phyloP scores from a whole-genome alignment of 352 stramenopile species.

The Globisporangium abappressorium region DNA sequence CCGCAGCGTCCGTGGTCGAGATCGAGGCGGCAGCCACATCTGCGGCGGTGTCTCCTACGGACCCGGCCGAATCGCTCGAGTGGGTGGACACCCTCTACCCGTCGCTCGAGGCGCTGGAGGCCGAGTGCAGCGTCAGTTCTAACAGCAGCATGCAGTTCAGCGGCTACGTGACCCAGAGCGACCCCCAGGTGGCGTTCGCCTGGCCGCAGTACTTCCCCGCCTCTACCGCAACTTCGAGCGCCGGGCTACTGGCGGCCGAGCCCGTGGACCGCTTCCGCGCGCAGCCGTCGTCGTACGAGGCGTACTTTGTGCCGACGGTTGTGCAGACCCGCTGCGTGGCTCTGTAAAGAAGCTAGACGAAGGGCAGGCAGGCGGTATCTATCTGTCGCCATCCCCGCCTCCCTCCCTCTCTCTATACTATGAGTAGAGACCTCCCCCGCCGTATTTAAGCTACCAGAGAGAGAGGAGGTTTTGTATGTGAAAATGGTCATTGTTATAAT shows the following conservation, averaged over 20 bases:
- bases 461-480: neutral
- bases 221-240: neutral
- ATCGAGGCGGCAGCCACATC: conserved; percentile 2
- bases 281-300: conserved; percentile 3
- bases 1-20: conserved; percentile 4
- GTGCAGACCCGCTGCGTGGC: conserved; percentile 17
- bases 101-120: conserved; percentile 37
- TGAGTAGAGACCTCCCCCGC: neutral
- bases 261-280: conserved; percentile 4
- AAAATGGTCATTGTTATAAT: neutral
- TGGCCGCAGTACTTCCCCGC: conserved; percentile 13
- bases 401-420: neutral
- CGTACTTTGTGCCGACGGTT: conserved; percentile 15
- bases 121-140: conserved; percentile 15
- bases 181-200: conserved; percentile 10
- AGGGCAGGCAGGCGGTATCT: neutral
- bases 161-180: neutral
- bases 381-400: neutral
- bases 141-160: neutral
- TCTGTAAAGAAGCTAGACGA: conserved; percentile 1
- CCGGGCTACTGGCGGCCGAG: neutral
- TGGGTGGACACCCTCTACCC: conserved; percentile 73
- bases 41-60: neutral
- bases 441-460: conserved; percentile 1
- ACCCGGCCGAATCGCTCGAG: conserved; percentile 25